Evolutionary conservation across 1,284 basidiomycete genomes (phyloP).

Genomic region (Cerrena zonata): DNA sequence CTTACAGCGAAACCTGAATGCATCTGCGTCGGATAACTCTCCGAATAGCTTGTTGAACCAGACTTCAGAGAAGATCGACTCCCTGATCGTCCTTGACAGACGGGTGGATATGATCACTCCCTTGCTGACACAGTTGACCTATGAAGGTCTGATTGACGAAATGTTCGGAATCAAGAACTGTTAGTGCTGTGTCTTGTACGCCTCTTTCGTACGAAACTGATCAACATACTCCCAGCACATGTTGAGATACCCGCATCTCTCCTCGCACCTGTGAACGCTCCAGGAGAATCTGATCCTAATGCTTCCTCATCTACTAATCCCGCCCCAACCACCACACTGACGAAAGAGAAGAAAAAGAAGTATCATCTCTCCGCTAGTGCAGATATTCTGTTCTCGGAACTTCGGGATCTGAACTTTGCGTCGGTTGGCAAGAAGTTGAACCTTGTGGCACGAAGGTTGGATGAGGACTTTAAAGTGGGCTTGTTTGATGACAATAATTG

Average conservation of each 20-base stretch:
- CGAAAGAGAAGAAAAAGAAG: constrained; percentile 80
- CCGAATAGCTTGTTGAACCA: constrained; percentile 37
- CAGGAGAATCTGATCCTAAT: constrained; percentile 40
- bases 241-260: constrained; percentile 84
- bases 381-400: constrained; percentile 80
- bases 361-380: constrained; percentile 72
- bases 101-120: constrained; percentile 95
- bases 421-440: constrained; percentile 84
- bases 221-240: constrained; percentile 52
- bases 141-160: constrained; percentile 96
- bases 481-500: constrained; percentile 2
- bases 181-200: constrained; percentile 32
- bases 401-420: constrained; percentile 91
- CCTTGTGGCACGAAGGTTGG: constrained; percentile 75
- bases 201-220: constrained; percentile 6
- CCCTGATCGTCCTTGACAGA: constrained; percentile 85
- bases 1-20: constrained; percentile 55
- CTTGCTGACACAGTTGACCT: constrained; percentile 92
- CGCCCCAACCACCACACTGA: constrained; percentile 33
- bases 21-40: constrained; percentile 30
- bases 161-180: constrained; percentile 86
- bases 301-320: constrained; percentile 10
- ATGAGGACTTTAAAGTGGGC: constrained; percentile 84
- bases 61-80: constrained; percentile 67
- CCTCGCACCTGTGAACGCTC: constrained; percentile 40